Evolutionary conservation across 495 filamentous ascomycete genomes (phyloP).

Genomic region (Cladorrhinum samala): DNA sequence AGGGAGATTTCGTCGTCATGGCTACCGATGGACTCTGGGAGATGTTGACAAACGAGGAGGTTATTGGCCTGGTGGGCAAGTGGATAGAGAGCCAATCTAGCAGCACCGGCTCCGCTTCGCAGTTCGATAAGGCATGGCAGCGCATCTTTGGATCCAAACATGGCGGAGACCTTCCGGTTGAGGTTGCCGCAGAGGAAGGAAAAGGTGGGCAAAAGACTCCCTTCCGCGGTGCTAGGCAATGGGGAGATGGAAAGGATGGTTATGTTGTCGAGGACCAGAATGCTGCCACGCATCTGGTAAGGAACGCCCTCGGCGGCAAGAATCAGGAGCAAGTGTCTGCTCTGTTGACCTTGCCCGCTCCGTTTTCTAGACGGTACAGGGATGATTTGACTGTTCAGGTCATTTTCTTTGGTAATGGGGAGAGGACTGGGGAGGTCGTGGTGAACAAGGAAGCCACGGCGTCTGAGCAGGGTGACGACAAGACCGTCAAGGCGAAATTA

Average conservation of each 20-base stretch:
- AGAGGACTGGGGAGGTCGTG: conserved; percentile 66
- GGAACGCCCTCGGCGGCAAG: conserved; percentile 91
- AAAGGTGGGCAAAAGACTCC: conserved; percentile 59
- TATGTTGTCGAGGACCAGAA: conserved; percentile 97
- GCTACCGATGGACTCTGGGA: conserved; percentile 98
- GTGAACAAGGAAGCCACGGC: conserved; percentile 85
- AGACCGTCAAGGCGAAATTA: conserved; percentile 43
- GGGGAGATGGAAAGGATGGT: conserved; percentile 64
- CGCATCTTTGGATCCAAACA: conserved; percentile 49
- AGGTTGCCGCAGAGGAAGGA: conserved; percentile 31
- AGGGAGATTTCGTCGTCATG: conserved; percentile 93
- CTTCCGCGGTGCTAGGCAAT: conserved; percentile 71
- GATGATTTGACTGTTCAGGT: conserved; percentile 98
- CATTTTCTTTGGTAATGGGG: conserved; percentile 90
- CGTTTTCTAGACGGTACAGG: conserved; percentile 83
- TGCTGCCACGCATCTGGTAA: conserved; percentile 87
- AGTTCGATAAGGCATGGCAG: conserved; percentile 46
- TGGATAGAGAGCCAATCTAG: conserved; percentile 78
- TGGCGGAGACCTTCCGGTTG: conserved; percentile 50
- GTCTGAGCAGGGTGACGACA: conserved; percentile 33
- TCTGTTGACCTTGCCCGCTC: conserved; percentile 82
- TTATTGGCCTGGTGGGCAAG: conserved; percentile 89
- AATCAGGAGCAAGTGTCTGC: conserved; percentile 94
- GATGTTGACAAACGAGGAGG: conserved; percentile 98
- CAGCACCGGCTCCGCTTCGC: conserved; percentile 18